Base-by-base conservation (phyloP, 306 rosid species). In the Arachis stenosperma region DNA sequence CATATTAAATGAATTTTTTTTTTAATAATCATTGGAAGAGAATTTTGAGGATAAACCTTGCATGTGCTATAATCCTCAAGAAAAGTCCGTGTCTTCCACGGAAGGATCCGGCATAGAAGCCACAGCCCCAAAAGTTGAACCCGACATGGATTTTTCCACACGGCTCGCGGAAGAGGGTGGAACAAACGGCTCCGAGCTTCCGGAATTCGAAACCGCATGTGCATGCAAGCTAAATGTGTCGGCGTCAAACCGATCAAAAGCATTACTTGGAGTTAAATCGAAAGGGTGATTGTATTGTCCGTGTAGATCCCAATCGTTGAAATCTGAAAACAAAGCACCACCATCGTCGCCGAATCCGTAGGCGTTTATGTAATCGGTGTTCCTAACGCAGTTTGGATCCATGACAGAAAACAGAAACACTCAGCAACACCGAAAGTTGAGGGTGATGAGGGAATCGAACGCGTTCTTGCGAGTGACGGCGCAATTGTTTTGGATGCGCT, bases 321-420 rank as follows among this genome's bases (percentile, higher is more conserved):
- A 53, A 29, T 61, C 74, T 3, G 58, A 55, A 37, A 67, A 2
- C 3, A 56, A 33, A 54, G 3, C 6, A 12, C 2, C 14, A 22
- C 71, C 81, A 29, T 17, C 11, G 3, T 61, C 64, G 7, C 22
- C 76, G 43, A 61, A 29, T 2, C 29, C 15, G 60, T 33, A 60
- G 7, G 43, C 61, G 11, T 65, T 65, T 52, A 6, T 2, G 61
- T 15, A 61, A 50, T 58, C 70, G 42, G 1, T 17, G 39, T 7
- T 6, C 11, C 8, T 36, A 29, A 52, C 17, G 55, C 62, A 44
- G 61, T 82, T 78, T 70, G 93, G 87, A 73, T 83, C 82, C 87
- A 83, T 71, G 1, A 22, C 11, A 2, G 37, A 39, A 51, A 50
- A 6, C 9, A 13, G 8, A 46, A 10, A 33, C 9, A 11, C 10